phyloP scores from a whole-genome alignment of 345 rosid genomes.

The Salix koriyanagi region DNA sequence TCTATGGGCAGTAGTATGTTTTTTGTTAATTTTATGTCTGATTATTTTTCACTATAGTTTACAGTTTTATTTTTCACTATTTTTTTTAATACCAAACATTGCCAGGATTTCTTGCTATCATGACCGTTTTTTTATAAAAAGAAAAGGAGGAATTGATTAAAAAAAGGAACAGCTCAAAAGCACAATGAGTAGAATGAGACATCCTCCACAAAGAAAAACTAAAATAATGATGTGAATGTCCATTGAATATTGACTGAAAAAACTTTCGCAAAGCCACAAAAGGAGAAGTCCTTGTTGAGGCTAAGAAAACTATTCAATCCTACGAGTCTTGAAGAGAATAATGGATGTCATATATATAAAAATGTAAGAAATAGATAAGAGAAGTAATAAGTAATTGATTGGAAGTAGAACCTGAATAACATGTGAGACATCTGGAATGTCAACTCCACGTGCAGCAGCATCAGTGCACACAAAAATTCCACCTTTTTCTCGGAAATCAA shows the following conservation, averaged over 20 bases:
- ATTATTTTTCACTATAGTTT: background rate
- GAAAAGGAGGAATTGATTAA: too few species aligned
- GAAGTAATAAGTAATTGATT: background rate
- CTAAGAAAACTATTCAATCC: too few species aligned
- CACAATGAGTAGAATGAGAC: too few species aligned
- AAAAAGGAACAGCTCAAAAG: too few species aligned
- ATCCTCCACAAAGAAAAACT: too few species aligned
- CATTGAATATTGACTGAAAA: too few species aligned
- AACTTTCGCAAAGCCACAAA: too few species aligned
- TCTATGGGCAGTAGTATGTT: too few species aligned
- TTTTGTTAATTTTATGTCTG: background rate
- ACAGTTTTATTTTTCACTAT: background rate
- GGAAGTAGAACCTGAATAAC: slow-evolving; percentile 72
- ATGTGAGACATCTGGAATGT: slow-evolving; percentile 83
- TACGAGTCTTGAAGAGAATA: too few species aligned
- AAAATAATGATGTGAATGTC: too few species aligned
- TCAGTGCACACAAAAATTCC: slow-evolving; percentile 93
- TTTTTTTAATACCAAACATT: background rate
- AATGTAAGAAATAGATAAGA: background rate
- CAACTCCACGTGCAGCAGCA: slow-evolving; percentile 98
- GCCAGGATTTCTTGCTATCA: slow-evolving; percentile 1
- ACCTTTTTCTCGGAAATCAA: slow-evolving; percentile 66
- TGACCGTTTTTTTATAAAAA: background rate
- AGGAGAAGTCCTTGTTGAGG: too few species aligned
- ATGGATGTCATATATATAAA: too few species aligned